Evolutionary conservation across 2,329 filamentous ascomycete species (phyloP).

Genomic region (Colletotrichum caudatum): DNA sequence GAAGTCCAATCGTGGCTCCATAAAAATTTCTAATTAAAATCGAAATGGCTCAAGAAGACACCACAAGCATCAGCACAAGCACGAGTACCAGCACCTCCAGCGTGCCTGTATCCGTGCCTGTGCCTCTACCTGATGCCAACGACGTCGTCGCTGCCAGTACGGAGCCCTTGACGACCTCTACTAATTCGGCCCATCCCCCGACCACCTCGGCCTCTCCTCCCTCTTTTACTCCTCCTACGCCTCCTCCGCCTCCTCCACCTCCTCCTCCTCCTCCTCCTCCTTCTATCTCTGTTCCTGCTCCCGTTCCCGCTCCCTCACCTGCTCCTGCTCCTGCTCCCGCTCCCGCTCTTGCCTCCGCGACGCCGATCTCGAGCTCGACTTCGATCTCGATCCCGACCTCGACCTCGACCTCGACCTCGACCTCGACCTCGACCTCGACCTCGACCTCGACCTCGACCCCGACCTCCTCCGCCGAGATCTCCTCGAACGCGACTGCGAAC

Average conservation of each 20-base stretch:
- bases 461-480: conserved; percentile 27
- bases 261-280: not conserved
- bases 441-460: conserved; percentile 26
- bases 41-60: conserved; percentile 52
- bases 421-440: conserved; percentile 23
- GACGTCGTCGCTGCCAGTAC: conserved; percentile 34
- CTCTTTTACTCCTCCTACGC: conserved; percentile 7
- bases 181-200: conserved; percentile 38
- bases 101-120: conserved; percentile 31
- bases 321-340: too few relatives aligned
- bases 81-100: conserved; percentile 37
- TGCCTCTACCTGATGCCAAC: conserved; percentile 35
- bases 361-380: conserved; percentile 28
- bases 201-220: conserved; percentile 29
- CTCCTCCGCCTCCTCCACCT: not conserved
- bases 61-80: conserved; percentile 40
- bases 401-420: too few relatives aligned
- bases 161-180: conserved; percentile 34
- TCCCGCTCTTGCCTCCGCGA: too few relatives aligned
- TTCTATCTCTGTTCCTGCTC: not conserved
- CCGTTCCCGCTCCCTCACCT: not conserved
- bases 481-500: conserved; percentile 28
- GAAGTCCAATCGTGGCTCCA: conserved; percentile 52
- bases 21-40: conserved; percentile 56
- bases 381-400: conserved; percentile 14